A percentile compares a stretch with the other conserved stretches of the same genome.
phyloP scores from a whole-genome alignment of 495 filamentous ascomycete genomes.

The Trichocladium antarcticum region DNA sequence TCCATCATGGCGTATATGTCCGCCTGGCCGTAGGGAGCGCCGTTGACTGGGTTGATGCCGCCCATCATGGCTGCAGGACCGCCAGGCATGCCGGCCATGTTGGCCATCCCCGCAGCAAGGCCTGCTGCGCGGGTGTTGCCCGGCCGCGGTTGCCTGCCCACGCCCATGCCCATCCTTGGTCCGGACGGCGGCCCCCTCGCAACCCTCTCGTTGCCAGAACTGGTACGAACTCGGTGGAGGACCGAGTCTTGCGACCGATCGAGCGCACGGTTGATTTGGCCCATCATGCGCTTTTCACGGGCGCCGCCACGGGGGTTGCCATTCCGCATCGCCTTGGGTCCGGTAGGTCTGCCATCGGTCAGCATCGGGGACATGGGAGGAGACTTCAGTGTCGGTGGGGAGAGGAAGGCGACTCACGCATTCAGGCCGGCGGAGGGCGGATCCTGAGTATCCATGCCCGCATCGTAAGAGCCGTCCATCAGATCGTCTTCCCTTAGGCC shows the following conservation, averaged over 20 bases:
- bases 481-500: constrained; percentile 18
- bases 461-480: constrained; percentile 38
- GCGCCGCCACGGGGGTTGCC: constrained; percentile 35
- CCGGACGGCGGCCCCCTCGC: constrained; percentile 63
- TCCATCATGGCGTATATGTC: constrained; percentile 76
- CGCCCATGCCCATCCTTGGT: constrained; percentile 40
- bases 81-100: constrained; percentile 29
- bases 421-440: constrained; percentile 40
- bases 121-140: constrained; percentile 33
- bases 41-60: constrained; percentile 25
- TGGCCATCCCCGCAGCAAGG: constrained; percentile 34
- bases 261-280: constrained; percentile 79
- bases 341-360: constrained; percentile 61
- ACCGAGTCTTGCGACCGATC: constrained; percentile 60
- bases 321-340: constrained; percentile 90
- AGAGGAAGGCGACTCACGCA: constrained; percentile 49
- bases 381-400: neutral
- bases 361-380: constrained; percentile 12
- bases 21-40: constrained; percentile 46
- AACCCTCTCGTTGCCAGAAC: constrained; percentile 64
- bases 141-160: constrained; percentile 44
- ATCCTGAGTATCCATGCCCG: constrained; percentile 51
- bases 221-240: constrained; percentile 70
- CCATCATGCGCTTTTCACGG: constrained; percentile 67
- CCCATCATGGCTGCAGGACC: constrained; percentile 24